Evolutionary conservation across 805 yeast genomes (phyloP), one percentile per base, ranked within the genome.

Genomic region (Yarrowia divulgata): DNA sequence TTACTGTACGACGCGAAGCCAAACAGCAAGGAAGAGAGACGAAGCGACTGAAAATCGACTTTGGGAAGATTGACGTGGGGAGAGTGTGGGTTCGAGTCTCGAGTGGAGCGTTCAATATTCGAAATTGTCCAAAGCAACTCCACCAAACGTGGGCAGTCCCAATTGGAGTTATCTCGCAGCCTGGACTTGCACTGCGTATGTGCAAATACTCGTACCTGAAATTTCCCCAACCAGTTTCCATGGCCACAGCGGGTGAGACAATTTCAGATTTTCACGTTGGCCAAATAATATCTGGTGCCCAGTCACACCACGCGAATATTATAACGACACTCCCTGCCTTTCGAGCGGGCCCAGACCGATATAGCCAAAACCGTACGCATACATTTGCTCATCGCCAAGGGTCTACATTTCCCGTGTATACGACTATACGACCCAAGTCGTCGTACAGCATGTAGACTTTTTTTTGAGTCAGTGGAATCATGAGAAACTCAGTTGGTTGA

Each of bases 331-430:
- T 10, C 18, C 32, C n/a, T 35, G 14, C 37, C 52, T 29, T 23
- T 18, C 35, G 7, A 3, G 14, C 35, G 23, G 35, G 35, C n/a
- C 29, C 52, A 48, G 52, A 10, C 29, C 48, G 48, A 10, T 45
- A 42, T 16, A 42, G 18, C 29, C 48, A 1, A 2, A n/a, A 43
- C 6, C n/a, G 12, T 8, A n/a, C 46, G 37, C 29, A 16, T 48
- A 48, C 52, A 48, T 48, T 48, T 29, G 18, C 52, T 48, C 52
- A 29, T 48, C 52, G 52, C 35, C 52, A 29, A 48, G 52, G 52
- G 52, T 46, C 50, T 46, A 46, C 50, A 6, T 48, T 14, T 48
- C 52, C 52, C 37, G 35, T 48, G 35, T 48, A 37, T 48, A n/a
- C n/a, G n/a, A n/a, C n/a, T n/a, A 48, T 48, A 23, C 35, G 52